These are phyloP conservation scores for Multifurca ochricompacta DNA, from an alignment of 768 basidiomycete genomes.

Conservation along the genomic window DNA sequence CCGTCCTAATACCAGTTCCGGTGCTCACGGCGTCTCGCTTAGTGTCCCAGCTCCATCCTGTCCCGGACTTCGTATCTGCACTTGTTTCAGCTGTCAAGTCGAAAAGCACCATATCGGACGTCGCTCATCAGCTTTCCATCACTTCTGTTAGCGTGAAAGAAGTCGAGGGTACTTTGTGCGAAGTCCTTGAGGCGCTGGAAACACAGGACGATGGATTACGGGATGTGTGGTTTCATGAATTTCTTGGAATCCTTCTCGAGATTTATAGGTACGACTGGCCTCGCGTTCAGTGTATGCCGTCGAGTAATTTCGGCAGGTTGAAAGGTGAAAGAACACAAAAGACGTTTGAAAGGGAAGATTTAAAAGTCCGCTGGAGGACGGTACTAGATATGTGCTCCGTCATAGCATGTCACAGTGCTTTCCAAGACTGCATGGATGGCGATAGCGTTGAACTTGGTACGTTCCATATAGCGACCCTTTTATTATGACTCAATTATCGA, in stretches of 20 bases:
- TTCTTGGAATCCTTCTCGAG: slow-evolving; percentile 42
- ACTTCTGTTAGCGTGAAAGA: slow-evolving; percentile 35
- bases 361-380: slow-evolving; percentile 47
- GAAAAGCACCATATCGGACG: slow-evolving; percentile 47
- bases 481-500: slow-evolving; percentile 1
- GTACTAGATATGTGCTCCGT: slow-evolving; percentile 63
- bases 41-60: slow-evolving; percentile 16
- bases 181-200: slow-evolving; percentile 41
- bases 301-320: slow-evolving; percentile 25
- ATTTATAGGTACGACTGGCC: slow-evolving; percentile 29
- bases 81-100: slow-evolving; percentile 41
- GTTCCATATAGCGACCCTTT: neutral
- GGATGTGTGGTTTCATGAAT: slow-evolving; percentile 40
- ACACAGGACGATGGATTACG: slow-evolving; percentile 32
- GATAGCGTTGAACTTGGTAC: slow-evolving; percentile 58
- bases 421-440: slow-evolving; percentile 57
- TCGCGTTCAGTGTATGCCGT: neutral
- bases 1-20: neutral
- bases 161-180: slow-evolving; percentile 41
- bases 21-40: neutral
- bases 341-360: slow-evolving; percentile 32
- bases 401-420: slow-evolving; percentile 50
- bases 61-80: slow-evolving; percentile 12
- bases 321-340: slow-evolving; percentile 26
- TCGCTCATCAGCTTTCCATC: slow-evolving; percentile 47